Conservation (phyloP, 2,329 filamentous ascomycete genomes). For the Dothidotthia symphoricarpi region DNA sequence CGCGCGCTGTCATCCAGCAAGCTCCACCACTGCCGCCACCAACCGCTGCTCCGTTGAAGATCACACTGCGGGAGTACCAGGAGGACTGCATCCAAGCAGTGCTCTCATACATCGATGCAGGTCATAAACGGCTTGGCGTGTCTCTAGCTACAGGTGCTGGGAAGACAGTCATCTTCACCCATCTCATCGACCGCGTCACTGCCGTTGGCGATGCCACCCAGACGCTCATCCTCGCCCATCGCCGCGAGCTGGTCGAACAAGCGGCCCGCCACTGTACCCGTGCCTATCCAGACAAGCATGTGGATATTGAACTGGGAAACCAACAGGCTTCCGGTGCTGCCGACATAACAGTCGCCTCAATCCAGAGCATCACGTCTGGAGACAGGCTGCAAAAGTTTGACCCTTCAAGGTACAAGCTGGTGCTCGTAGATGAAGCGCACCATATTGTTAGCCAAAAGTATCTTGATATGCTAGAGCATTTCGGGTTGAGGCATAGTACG, state of each 20-base stretch:
- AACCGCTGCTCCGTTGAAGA: slow-evolving; percentile 28
- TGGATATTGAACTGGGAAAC: slow-evolving; percentile 91
- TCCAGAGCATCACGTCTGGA: slow-evolving; percentile 77
- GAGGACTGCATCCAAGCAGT: slow-evolving; percentile 88
- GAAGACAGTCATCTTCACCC: slow-evolving; percentile 96
- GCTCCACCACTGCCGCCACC: slow-evolving; percentile 9
- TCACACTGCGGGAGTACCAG: slow-evolving; percentile 78
- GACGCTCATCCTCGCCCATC: slow-evolving; percentile 88
- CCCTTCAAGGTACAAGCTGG: slow-evolving; percentile 75
- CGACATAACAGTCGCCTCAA: slow-evolving; percentile 90
- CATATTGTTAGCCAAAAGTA: slow-evolving; percentile 89
- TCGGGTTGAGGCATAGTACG: slow-evolving; percentile 61
- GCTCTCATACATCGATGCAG: slow-evolving; percentile 63
- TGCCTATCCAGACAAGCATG: slow-evolving; percentile 74
- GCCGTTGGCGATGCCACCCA: slow-evolving; percentile 61
- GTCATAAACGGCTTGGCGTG: slow-evolving; percentile 76
- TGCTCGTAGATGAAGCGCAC: slow-evolving; percentile 94
- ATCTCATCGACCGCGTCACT: slow-evolving; percentile 78
- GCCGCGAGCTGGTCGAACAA: slow-evolving; percentile 91
- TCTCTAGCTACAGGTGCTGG: slow-evolving; percentile 86
- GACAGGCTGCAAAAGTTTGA: slow-evolving; percentile 81
- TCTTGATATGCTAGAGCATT: slow-evolving; percentile 71
- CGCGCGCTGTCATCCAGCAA: slow-evolving; percentile 1
- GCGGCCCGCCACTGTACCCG: slow-evolving; percentile 79
- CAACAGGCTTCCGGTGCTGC: slow-evolving; percentile 73